A percentile compares a stretch with the other conserved stretches of the same genome.
Evolutionary conservation across 257 asterid genomes (phyloP).

Genomic region (Primulina eburnea): DNA sequence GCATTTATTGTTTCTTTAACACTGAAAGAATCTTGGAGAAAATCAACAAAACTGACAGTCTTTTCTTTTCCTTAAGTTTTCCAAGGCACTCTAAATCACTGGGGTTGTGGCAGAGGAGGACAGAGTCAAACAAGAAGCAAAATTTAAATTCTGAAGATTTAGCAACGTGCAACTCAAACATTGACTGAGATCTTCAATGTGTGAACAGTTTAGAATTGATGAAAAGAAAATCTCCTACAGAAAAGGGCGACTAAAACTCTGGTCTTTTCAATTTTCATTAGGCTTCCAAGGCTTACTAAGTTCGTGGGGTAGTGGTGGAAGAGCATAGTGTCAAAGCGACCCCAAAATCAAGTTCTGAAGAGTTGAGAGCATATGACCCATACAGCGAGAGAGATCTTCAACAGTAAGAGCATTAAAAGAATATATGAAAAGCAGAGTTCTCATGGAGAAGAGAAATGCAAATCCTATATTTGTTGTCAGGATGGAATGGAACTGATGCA

Average conservation of each 20-base stretch:
- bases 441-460: neutral
- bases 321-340: neutral
- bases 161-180: neutral
- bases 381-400: constrained; percentile 10
- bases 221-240: neutral
- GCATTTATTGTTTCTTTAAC: neutral
- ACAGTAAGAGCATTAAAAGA: neutral
- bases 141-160: neutral
- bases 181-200: neutral
- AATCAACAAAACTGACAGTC: neutral
- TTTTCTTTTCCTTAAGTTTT: neutral
- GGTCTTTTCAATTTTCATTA: neutral
- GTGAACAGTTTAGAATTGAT: neutral
- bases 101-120: neutral
- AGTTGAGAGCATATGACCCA: neutral
- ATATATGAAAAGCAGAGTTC: neutral
- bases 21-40: neutral
- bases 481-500: neutral
- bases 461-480: neutral
- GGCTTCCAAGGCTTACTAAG: neutral
- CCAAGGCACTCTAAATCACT: neutral
- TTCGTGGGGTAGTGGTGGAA: neutral
- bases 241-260: neutral
- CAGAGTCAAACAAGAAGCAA: too few relatives aligned
- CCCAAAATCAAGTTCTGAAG: neutral